Conservation (phyloP, 225 moss, liverwort and hornwort species). For the Takakia lepidozioides region DNA sequence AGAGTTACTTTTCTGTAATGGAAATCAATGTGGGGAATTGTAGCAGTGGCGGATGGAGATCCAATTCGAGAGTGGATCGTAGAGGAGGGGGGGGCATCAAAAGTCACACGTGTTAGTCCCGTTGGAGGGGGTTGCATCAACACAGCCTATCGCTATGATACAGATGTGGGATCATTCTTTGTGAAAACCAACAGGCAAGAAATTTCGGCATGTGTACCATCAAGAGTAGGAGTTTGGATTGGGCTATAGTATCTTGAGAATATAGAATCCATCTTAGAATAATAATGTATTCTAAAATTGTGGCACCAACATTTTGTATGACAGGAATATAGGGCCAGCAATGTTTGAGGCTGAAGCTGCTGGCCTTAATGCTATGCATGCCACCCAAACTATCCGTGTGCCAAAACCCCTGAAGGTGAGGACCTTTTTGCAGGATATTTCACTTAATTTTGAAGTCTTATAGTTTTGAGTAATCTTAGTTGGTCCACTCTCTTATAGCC, state of each 20-base stretch:
- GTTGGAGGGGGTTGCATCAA: constrained; percentile 96
- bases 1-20: too few relatives aligned
- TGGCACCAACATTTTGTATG: too few relatives aligned
- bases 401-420: constrained; percentile 76
- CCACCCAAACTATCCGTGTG: constrained; percentile 73
- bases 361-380: constrained; percentile 82
- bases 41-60: constrained; percentile 57
- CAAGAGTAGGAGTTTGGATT: too few relatives aligned
- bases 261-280: too few relatives aligned
- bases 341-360: constrained; percentile 98
- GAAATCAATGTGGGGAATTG: background rate
- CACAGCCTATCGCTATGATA: constrained; percentile 74
- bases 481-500: too few relatives aligned
- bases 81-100: constrained; percentile 70
- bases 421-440: too few relatives aligned
- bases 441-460: too few relatives aligned
- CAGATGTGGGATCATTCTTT: constrained; percentile 72
- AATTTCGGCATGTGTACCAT: too few relatives aligned
- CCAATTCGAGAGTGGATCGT: constrained; percentile 75
- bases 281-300: too few relatives aligned
- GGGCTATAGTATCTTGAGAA: too few relatives aligned
- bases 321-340: constrained; percentile 63
- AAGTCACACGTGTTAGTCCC: constrained; percentile 56
- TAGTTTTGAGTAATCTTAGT: too few relatives aligned
- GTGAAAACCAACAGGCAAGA: constrained; percentile 71